A percentile compares a stretch with the other conserved stretches of the same genome.
These are phyloP conservation scores for Butyriboletus regius DNA, from an alignment of 1,284 basidiomycete genomes.

Conservation along the genomic window DNA sequence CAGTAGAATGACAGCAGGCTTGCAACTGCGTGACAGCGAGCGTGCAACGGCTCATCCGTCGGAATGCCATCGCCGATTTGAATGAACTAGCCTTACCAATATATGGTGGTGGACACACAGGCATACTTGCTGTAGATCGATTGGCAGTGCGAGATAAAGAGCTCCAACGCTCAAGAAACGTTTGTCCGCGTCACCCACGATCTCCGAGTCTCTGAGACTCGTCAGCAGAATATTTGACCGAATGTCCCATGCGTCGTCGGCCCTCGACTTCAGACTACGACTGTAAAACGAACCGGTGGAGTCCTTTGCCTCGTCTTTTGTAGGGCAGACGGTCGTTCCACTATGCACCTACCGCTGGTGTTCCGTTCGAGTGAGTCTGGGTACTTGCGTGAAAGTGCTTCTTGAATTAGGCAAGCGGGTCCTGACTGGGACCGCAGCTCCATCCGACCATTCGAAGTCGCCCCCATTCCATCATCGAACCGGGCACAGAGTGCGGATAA, in stretches of 20 bases:
- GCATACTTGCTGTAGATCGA: not conserved
- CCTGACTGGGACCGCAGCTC: not conserved
- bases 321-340: not conserved
- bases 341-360: not conserved
- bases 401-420: conserved; percentile 9
- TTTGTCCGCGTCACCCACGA: conserved; percentile 2
- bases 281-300: not conserved
- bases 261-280: not conserved
- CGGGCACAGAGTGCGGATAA: not conserved
- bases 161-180: not conserved
- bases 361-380: no score
- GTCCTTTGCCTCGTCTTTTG: not conserved
- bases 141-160: conserved; percentile 1
- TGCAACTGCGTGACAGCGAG: not conserved
- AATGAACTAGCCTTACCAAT: not conserved
- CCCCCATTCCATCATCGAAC: not conserved
- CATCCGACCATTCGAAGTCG: not conserved
- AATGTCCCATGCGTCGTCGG: not conserved
- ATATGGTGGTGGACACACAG: not conserved
- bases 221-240: not conserved
- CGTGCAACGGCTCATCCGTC: not conserved
- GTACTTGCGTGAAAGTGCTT: conserved; percentile 8
- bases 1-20: conserved; percentile 3
- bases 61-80: conserved; percentile 4
- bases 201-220: not conserved